Conservation (phyloP, 1,284 basidiomycete genomes). For the Ustilago esculenta region DNA sequence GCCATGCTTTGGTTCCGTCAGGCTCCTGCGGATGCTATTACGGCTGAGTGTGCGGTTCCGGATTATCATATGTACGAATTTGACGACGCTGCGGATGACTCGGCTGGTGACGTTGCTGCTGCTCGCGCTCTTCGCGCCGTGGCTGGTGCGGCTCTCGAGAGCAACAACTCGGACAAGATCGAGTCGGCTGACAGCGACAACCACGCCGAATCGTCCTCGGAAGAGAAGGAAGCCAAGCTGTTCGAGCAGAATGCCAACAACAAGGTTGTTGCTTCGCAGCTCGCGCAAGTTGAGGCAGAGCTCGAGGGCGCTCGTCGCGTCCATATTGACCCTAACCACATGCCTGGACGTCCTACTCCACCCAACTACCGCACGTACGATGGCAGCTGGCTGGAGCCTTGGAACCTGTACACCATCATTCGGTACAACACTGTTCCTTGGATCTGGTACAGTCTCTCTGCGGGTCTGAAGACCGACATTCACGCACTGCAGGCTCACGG, state of each 20-base stretch:
- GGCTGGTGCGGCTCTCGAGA: slow-evolving; percentile 16
- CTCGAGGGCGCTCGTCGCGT: slow-evolving; percentile 14
- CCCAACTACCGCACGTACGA: slow-evolving; percentile 40
- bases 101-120: slow-evolving; percentile 6
- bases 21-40: slow-evolving; percentile 30
- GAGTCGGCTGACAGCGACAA: slow-evolving; percentile 3
- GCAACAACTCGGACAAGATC: slow-evolving; percentile 8
- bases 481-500: slow-evolving; percentile 41
- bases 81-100: slow-evolving; percentile 13
- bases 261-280: slow-evolving; percentile 7
- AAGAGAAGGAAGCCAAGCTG: slow-evolving; percentile 30
- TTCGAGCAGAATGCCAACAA: neutral
- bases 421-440: slow-evolving; percentile 42
- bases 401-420: slow-evolving; percentile 44
- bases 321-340: slow-evolving; percentile 3
- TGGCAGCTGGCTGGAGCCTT: slow-evolving; percentile 41
- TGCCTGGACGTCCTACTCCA: slow-evolving; percentile 29
- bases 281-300: slow-evolving; percentile 27
- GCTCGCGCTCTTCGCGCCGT: slow-evolving; percentile 14
- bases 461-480: slow-evolving; percentile 41
- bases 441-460: slow-evolving; percentile 25
- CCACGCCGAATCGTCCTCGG: slow-evolving; percentile 2
- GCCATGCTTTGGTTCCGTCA: slow-evolving; percentile 35
- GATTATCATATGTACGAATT: slow-evolving; percentile 37
- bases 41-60: slow-evolving; percentile 32